A percentile compares a stretch with the other conserved stretches of the same genome.
Conservation (phyloP, 2,329 filamentous ascomycete genomes). For the Westerdykella aurantiaca region DNA sequence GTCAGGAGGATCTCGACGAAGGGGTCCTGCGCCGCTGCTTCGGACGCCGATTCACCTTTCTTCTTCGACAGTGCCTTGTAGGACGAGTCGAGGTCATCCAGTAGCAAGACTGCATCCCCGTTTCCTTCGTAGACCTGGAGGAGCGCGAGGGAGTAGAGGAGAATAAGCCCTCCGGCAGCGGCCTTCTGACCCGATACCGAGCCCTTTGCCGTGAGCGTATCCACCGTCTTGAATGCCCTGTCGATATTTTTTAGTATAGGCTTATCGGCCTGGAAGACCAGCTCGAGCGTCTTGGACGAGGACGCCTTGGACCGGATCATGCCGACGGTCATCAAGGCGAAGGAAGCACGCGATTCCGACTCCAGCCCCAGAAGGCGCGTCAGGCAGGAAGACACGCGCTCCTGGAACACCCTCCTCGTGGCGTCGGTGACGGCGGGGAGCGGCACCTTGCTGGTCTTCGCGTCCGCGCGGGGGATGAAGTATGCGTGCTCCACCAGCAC, state of each 20-base stretch:
- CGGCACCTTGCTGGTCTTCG: constrained; percentile 31
- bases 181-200: constrained; percentile 25
- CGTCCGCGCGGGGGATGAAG: constrained; percentile 38
- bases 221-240: constrained; percentile 27
- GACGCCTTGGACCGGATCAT: constrained; percentile 23
- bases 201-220: constrained; percentile 23
- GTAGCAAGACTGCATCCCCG: constrained; percentile 72
- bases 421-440: constrained; percentile 44
- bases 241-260: constrained; percentile 37
- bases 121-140: constrained; percentile 89
- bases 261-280: constrained; percentile 47
- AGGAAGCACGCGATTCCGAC: constrained; percentile 17
- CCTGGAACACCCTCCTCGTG: constrained; percentile 49
- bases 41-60: constrained; percentile 17
- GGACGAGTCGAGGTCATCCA: constrained; percentile 75
- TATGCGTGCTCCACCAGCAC: constrained; percentile 48
- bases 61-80: constrained; percentile 56
- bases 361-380: constrained; percentile 43
- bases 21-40: constrained; percentile 17
- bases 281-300: constrained; percentile 33
- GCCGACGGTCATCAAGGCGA: constrained; percentile 24
- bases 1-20: constrained; percentile 86
- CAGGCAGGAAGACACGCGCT: constrained; percentile 51
- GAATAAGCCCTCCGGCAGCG: constrained; percentile 59
- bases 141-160: constrained; percentile 78